Evolutionary conservation across 768 basidiomycete species (phyloP).

Genomic region (Tremella yokohamensis): DNA sequence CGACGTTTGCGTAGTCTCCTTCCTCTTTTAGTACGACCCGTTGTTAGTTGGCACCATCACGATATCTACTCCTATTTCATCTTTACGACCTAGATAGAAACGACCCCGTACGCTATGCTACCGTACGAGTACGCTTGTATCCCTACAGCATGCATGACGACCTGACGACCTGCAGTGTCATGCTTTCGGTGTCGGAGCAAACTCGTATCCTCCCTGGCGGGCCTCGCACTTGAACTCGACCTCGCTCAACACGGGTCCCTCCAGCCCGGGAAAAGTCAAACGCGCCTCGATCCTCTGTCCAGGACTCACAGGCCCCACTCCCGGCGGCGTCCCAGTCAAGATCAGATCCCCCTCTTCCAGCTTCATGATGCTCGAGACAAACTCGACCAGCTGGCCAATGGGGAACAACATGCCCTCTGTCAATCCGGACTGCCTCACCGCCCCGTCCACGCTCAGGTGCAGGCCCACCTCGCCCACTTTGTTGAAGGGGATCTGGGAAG

Average conservation of each 20-base stretch:
- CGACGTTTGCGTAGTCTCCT: no score
- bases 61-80: no score
- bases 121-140: no score
- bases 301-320: slow-evolving; percentile 71
- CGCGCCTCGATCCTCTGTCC: slow-evolving; percentile 77
- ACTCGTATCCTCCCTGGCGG: slow-evolving; percentile 68
- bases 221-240: slow-evolving; percentile 66
- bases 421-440: slow-evolving; percentile 75
- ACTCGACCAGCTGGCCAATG: slow-evolving; percentile 81
- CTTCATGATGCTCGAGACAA: slow-evolving; percentile 92
- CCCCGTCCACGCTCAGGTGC: slow-evolving; percentile 78
- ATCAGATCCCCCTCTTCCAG: slow-evolving; percentile 95
- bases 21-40: no score
- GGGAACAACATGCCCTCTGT: slow-evolving; percentile 89
- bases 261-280: slow-evolving; percentile 57
- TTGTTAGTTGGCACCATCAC: no score
- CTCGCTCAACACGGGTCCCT: slow-evolving; percentile 58
- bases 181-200: slow-evolving; percentile 36
- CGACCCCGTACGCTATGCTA: no score
- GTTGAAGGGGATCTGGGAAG: slow-evolving; percentile 64
- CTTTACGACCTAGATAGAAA: no score
- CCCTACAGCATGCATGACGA: no score
- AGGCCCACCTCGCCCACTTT: slow-evolving; percentile 64
- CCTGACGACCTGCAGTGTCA: no score
- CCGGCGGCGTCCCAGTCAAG: slow-evolving; percentile 78